Conservation (phyloP, 768 basidiomycete genomes). For the Dentipellis fragilis region DNA sequence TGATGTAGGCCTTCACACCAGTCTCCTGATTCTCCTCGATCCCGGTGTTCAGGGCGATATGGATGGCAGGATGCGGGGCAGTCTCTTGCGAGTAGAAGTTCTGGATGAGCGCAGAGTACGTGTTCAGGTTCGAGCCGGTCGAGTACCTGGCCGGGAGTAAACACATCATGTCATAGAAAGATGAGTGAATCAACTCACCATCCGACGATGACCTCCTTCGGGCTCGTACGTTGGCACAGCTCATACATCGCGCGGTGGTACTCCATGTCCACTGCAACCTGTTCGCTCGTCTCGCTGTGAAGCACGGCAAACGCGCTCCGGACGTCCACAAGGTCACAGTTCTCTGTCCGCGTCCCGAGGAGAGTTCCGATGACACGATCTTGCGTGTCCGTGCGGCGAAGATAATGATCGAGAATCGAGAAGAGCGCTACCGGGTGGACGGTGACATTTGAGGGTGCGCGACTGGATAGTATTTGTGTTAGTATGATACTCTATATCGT, state of each 20-base stretch:
- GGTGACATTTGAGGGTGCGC: slow-evolving; percentile 62
- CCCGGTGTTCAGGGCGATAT: slow-evolving; percentile 85
- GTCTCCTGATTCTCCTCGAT: slow-evolving; percentile 49
- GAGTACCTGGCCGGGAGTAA: slow-evolving; percentile 62
- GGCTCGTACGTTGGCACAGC: slow-evolving; percentile 73
- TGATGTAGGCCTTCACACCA: slow-evolving; percentile 80
- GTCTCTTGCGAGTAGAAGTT: slow-evolving; percentile 96
- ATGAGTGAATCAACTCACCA: slow-evolving; percentile 50
- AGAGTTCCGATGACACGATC: slow-evolving; percentile 93
- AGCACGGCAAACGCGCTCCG: slow-evolving; percentile 84
- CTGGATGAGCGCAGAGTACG: slow-evolving; percentile 94
- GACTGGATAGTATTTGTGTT: slow-evolving; percentile 29
- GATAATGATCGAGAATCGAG: slow-evolving; percentile 93
- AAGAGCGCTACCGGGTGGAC: slow-evolving; percentile 91
- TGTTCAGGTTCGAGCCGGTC: slow-evolving; percentile 83
- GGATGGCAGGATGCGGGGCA: slow-evolving; percentile 78
- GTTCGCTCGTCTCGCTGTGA: slow-evolving; percentile 85
- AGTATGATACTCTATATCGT: neutral
- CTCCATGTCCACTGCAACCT: slow-evolving; percentile 94
- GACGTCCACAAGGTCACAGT: slow-evolving; percentile 50
- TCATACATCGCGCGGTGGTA: slow-evolving; percentile 93
- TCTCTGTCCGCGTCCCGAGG: slow-evolving; percentile 66
- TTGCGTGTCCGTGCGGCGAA: slow-evolving; percentile 73
- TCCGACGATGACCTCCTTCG: slow-evolving; percentile 87
- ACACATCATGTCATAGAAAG: neutral